Base-by-base conservation (phyloP, 768 basidiomycete genomes). In the Mycena crocata region DNA sequence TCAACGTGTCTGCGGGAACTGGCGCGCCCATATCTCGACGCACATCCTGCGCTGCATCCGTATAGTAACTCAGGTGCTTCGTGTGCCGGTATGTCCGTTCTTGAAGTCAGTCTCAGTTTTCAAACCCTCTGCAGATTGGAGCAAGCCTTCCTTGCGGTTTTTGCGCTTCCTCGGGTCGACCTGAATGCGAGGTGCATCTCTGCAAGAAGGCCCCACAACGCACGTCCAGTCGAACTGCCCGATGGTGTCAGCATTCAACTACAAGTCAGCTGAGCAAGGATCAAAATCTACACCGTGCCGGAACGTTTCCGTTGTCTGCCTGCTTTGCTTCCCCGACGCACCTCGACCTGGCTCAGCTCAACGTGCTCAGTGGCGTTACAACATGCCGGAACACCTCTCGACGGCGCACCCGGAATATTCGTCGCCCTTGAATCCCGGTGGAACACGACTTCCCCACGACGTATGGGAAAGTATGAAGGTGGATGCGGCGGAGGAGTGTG, bases 281-380 rank as follows among this genome's bases (percentile, higher is more conserved):
- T 56, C 54, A 23, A 49, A 37, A 21, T 24, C 54, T 2, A 49
- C 46, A 17, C 50, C 62, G 5, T 64, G 54, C 37, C 62, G 62
- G 44, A 64, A 64, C 26, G 45, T 64, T 9, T 55, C 62, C n/a
- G 48, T 64, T 21, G 62, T 64, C 14, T 64, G 62, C 31, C 15
- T 5, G 9, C 8, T 64, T 12, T 64, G 62, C 23, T 30, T 45
- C 48, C 62, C 45, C 0, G 24, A 56, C 28, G 12, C 26, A 6
- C 54, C 51, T 35, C 34, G 35, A 40, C 42, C 51, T 17, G 32
- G 45, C 35, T 12, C 2, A 8, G 26, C 39, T 1, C 37, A 44
- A 14, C 54, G 31, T 7, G 55, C 54, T 3, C 51, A 54, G 7
- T 63, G 61, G 55, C 54, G 62, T 3, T 64, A 64, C 45, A 64